These are phyloP conservation scores for Spirogloea muscicola DNA, from an alignment of 139 green algal genomes.

Conservation along the genomic window DNA sequence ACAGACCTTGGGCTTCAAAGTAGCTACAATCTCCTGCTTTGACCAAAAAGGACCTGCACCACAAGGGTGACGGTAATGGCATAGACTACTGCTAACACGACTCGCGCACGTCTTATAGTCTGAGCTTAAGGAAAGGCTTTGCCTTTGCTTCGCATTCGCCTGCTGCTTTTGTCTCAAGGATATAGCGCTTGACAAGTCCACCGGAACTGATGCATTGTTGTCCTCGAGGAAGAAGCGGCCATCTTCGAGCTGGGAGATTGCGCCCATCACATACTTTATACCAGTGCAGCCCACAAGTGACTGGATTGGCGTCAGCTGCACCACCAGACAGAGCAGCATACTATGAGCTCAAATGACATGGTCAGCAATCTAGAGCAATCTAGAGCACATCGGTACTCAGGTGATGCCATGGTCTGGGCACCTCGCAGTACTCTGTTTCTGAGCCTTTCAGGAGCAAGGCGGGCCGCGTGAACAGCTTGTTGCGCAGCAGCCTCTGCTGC, in stretches of 20 bases:
- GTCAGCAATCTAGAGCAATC: too few species aligned
- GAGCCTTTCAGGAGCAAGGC: constrained; percentile 3
- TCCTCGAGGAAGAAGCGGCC: constrained; percentile 77
- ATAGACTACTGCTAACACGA: neutral
- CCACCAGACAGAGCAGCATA: too few species aligned
- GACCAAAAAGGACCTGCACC: neutral
- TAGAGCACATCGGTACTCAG: too few species aligned
- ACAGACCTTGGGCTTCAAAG: neutral
- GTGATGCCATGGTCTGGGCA: too few species aligned
- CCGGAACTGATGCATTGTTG: constrained; percentile 60
- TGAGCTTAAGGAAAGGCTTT: neutral
- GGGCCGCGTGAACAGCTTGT: constrained; percentile 12
- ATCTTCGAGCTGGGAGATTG: constrained; percentile 71
- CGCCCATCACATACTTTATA: constrained; percentile 64
- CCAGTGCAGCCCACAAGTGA: constrained; percentile 23
- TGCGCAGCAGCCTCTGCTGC: constrained; percentile 17
- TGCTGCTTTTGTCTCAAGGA: too few species aligned
- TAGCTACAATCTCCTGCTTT: neutral
- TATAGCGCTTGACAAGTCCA: constrained; percentile 68
- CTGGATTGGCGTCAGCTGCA: constrained; percentile 48
- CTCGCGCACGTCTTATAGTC: neutral
- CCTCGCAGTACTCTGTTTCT: constrained; percentile 2
- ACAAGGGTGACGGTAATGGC: neutral
- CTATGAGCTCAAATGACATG: too few species aligned
- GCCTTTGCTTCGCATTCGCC: too few species aligned